phyloP scores from a whole-genome alignment of 2,329 filamentous ascomycete species.

The Bipolaris sorokiniana region DNA sequence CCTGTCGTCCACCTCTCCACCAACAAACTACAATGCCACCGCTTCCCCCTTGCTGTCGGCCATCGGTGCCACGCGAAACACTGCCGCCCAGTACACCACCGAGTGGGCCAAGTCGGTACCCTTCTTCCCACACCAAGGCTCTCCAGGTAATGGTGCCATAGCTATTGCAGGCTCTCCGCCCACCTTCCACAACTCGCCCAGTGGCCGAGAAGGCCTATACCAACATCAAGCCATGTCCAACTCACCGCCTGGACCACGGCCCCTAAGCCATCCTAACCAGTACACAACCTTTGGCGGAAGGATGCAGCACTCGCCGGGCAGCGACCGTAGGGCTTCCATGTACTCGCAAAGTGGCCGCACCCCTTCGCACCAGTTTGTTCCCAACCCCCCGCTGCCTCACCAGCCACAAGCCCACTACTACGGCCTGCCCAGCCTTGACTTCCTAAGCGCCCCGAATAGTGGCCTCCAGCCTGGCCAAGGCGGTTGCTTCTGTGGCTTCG shows the following conservation, averaged over 20 bases:
- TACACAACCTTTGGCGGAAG: slow-evolving; percentile 52
- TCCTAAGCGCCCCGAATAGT: slow-evolving; percentile 56
- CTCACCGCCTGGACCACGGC: slow-evolving; percentile 45
- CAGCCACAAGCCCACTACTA: slow-evolving; percentile 80
- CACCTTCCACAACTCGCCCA: slow-evolving; percentile 44
- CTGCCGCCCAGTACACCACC: slow-evolving; percentile 49
- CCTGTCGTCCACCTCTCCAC: slow-evolving; percentile 45
- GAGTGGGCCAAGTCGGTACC: slow-evolving; percentile 57
- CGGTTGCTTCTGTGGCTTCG: slow-evolving; percentile 82
- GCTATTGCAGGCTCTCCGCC: slow-evolving; percentile 56
- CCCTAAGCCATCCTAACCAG: slow-evolving; percentile 56
- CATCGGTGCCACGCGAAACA: slow-evolving; percentile 46
- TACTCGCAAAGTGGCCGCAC: slow-evolving; percentile 55
- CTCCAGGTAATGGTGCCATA: slow-evolving; percentile 49
- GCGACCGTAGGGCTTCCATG: slow-evolving; percentile 58
- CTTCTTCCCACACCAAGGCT: slow-evolving; percentile 51
- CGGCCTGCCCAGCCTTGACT: slow-evolving; percentile 73
- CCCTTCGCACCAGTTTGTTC: slow-evolving; percentile 54
- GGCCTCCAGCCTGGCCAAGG: slow-evolving; percentile 68
- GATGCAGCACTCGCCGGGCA: slow-evolving; percentile 41
- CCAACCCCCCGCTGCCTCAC: slow-evolving; percentile 72
- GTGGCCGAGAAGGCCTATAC: slow-evolving; percentile 39
- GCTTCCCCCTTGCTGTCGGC: slow-evolving; percentile 49
- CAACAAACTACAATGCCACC: slow-evolving; percentile 46
- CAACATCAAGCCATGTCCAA: slow-evolving; percentile 50